Percentiles rank a stretch among this genome's conserved stretches.
These are phyloP conservation scores for Zalaria sp. DNA, from an alignment of 2,329 filamentous ascomycete genomes.

Conservation along the genomic window DNA sequence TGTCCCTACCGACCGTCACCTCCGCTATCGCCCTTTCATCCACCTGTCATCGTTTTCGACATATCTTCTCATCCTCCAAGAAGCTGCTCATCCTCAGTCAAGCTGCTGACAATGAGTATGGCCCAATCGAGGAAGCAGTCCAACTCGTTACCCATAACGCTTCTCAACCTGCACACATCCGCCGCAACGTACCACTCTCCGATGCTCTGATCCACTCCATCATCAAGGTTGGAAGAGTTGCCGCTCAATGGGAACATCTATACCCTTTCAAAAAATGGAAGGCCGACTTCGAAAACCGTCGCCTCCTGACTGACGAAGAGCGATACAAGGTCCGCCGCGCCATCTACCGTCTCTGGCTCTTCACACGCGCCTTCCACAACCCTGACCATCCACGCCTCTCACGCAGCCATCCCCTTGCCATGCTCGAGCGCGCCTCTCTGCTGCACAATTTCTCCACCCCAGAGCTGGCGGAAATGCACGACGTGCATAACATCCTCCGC, in stretches of 20 bases:
- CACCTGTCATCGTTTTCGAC: slow-evolving; percentile 40
- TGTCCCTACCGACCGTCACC: slow-evolving; percentile 35
- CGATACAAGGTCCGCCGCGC: slow-evolving; percentile 39
- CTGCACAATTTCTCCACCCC: slow-evolving; percentile 43
- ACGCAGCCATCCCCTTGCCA: slow-evolving; percentile 30
- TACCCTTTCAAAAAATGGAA: slow-evolving; percentile 52
- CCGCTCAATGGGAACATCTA: slow-evolving; percentile 44
- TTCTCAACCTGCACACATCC: slow-evolving; percentile 42
- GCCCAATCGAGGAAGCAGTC: slow-evolving; percentile 43
- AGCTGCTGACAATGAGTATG: slow-evolving; percentile 41
- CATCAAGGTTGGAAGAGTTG: slow-evolving; percentile 38
- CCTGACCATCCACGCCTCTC: slow-evolving; percentile 34
- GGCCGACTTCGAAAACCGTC: slow-evolving; percentile 38
- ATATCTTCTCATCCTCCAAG: slow-evolving; percentile 38
- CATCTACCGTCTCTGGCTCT: slow-evolving; percentile 48
- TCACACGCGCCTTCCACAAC: slow-evolving; percentile 43
- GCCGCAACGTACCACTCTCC: slow-evolving; percentile 38
- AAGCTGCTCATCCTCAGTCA: slow-evolving; percentile 39
- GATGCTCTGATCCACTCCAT: slow-evolving; percentile 41
- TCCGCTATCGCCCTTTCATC: slow-evolving; percentile 41
- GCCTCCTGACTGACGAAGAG: slow-evolving; percentile 36
- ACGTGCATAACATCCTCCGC: slow-evolving; percentile 40
- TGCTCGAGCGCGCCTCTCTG: slow-evolving; percentile 39
- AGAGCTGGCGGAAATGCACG: slow-evolving; percentile 46
- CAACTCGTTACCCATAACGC: slow-evolving; percentile 47